Evolutionary conservation across 2,329 filamentous ascomycete species (phyloP).

Genomic region (Colletotrichum brevisporum): DNA sequence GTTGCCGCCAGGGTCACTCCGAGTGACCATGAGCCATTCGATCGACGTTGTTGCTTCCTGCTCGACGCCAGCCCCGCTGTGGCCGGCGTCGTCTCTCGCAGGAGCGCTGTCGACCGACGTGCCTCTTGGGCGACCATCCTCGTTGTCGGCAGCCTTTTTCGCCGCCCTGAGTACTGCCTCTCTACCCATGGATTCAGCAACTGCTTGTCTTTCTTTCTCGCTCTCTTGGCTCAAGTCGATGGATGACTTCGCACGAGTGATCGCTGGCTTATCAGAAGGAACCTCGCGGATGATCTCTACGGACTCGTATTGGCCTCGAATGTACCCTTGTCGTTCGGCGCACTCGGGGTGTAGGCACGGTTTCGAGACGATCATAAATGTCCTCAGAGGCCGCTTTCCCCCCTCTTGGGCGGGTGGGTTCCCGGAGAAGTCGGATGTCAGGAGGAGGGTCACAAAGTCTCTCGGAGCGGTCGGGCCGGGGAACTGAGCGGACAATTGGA

Average conservation of each 20-base stretch:
- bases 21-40: constrained; percentile 94
- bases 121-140: constrained; percentile 45
- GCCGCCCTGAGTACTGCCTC: constrained; percentile 57
- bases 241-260: constrained; percentile 60
- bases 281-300: constrained; percentile 93
- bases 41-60: constrained; percentile 62
- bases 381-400: constrained; percentile 66
- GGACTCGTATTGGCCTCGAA: constrained; percentile 90
- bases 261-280: constrained; percentile 63
- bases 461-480: constrained; percentile 89
- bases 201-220: constrained; percentile 46
- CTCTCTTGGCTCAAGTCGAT: constrained; percentile 56
- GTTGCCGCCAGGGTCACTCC: constrained; percentile 89
- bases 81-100: constrained; percentile 48
- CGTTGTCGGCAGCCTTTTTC: constrained; percentile 51
- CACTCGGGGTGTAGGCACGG: constrained; percentile 84
- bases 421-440: constrained; percentile 74
- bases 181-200: constrained; percentile 50
- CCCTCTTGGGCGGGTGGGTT: constrained; percentile 47
- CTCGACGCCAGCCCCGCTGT: constrained; percentile 23
- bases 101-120: constrained; percentile 38
- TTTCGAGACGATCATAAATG: constrained; percentile 90
- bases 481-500: constrained; percentile 89
- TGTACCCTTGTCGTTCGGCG: constrained; percentile 78
- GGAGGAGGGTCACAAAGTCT: constrained; percentile 86